Percentiles rank a stretch among this genome's conserved stretches.
Conservation (phyloP, 352 stramenopile species). For the Globisporangium canariense region DNA sequence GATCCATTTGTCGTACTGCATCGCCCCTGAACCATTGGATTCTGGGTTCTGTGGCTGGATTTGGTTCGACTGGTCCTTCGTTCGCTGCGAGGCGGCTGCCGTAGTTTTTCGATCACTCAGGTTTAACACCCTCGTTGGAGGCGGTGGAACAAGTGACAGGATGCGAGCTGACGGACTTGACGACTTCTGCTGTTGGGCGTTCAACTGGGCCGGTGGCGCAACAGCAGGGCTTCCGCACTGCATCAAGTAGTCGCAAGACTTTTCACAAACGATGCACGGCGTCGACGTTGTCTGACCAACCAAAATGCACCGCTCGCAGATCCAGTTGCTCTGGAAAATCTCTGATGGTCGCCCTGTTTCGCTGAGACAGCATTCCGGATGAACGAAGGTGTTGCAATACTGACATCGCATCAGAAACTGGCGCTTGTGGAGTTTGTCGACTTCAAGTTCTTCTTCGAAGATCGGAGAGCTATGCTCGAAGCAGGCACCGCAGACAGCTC, state of each 20-base stretch:
- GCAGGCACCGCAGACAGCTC: constrained; percentile 68
- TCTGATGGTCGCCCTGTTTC: constrained; percentile 53
- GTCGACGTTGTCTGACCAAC: constrained; percentile 34
- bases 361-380: constrained; percentile 77
- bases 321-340: constrained; percentile 80
- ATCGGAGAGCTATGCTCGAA: constrained; percentile 68
- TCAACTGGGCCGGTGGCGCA: not conserved
- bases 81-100: not conserved
- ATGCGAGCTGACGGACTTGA: not conserved
- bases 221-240: constrained; percentile 36
- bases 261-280: constrained; percentile 62
- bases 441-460: constrained; percentile 34
- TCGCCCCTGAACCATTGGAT: not conserved
- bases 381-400: constrained; percentile 80
- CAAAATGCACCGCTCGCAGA: constrained; percentile 76
- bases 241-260: constrained; percentile 78
- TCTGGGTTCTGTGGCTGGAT: constrained; percentile 2
- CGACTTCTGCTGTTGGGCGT: constrained; percentile 8
- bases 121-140: not conserved
- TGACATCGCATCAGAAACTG: constrained; percentile 86
- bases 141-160: not conserved
- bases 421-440: constrained; percentile 58
- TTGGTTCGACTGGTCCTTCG: not conserved
- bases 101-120: not conserved
- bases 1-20: constrained; percentile 52